Evolutionary conservation across 768 basidiomycete species (phyloP), one percentile per base, ranked within the genome.

Genomic region (Lactarius tabidus): DNA sequence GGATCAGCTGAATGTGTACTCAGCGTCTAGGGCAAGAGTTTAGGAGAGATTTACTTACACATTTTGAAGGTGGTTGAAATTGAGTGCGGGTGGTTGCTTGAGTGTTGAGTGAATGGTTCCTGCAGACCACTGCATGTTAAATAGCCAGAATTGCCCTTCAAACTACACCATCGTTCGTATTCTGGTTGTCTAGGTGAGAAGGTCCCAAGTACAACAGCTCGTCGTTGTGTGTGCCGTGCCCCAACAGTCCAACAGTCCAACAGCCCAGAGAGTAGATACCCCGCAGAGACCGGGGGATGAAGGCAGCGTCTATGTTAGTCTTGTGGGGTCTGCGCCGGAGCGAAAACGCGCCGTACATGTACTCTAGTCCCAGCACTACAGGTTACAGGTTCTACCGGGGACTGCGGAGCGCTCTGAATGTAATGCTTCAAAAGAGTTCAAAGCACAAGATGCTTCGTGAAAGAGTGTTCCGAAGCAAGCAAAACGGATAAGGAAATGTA

Each of bases 171-270:
- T 8, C 9, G 14, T 9, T 26, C 33, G 18, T 6, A 28, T 12
- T 23, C 45, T 6, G 12, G 12, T 48, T 2, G 6, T 48, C 5
- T n/a, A 20, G 9, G 18, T 35, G 29, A 17, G 51, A 0, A 36
- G 23, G 26, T 35, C 51, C 65, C 60, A 45, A 62, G 57, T 58
- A 66, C 51, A 66, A 54, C 65, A 66, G 15, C 39, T 58, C 7
- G 26, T 52, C n/a, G 57, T 36, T 23, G 41, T 53, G 52, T 39
- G 54, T 35, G 17, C 60, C 51, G 55, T 35, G 39, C 20, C 65
- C 29, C 7, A 33, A 43, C 33, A 57, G 55, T 5, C 60, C 6
- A 17, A 51, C 38, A 52, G 1, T 29, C 56, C 41, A 26, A 56
- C 31, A 62, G 18, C 41, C 31, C 23, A 55, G 20, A 7, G 45